These are phyloP conservation scores for Backusella westeae DNA, from an alignment of 192 early-diverging fungal genomes.

Conservation along the genomic window DNA sequence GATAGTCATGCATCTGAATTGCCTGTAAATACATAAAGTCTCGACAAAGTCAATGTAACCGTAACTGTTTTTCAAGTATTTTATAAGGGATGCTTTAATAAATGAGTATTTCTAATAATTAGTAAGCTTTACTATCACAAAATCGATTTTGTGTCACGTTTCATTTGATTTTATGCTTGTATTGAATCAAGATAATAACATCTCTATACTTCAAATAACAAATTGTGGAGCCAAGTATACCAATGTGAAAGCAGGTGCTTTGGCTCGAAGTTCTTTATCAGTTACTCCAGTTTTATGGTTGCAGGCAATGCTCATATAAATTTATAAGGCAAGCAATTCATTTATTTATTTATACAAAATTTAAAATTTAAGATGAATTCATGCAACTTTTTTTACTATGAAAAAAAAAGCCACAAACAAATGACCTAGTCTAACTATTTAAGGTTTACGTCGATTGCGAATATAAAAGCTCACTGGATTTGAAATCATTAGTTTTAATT, in stretches of 20 bases:
- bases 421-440: not conserved
- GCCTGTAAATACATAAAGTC: not conserved
- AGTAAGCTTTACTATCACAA: not conserved
- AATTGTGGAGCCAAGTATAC: not conserved
- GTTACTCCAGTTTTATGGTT: not conserved
- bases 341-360: not conserved
- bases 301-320: not conserved
- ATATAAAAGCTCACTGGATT: not conserved
- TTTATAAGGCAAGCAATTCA: not conserved
- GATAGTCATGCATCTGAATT: not conserved
- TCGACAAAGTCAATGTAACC: not conserved
- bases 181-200: not conserved
- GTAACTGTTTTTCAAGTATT: not conserved
- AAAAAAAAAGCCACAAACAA: not conserved
- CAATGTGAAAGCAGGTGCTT: not conserved
- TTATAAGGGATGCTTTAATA: not conserved
- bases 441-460: not conserved
- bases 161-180: not conserved
- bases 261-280: not conserved
- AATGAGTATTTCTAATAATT: not conserved
- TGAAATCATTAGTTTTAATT: not conserved
- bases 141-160: not conserved
- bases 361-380: not conserved
- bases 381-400: not conserved
- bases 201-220: not conserved